A percentile compares a stretch with the other conserved stretches of the same genome.
These are phyloP conservation scores for Tillandsia fasciculata DNA, from an alignment of 176 grass and related monocot species.

Conservation along the genomic window DNA sequence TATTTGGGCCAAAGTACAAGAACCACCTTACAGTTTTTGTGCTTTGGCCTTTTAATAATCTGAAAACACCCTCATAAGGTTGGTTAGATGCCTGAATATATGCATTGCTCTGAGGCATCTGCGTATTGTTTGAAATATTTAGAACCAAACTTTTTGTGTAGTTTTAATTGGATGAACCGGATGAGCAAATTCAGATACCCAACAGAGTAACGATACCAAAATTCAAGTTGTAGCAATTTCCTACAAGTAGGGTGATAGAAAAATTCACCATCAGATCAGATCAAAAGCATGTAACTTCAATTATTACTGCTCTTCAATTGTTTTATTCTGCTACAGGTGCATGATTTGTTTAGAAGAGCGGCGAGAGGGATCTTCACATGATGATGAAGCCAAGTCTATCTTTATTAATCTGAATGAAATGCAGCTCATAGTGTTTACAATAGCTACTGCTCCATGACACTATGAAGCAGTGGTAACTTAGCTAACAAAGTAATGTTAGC, in stretches of 20 bases:
- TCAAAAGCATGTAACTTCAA: background rate
- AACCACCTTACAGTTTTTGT: no score
- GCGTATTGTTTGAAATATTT: no score
- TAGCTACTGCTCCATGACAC: no score
- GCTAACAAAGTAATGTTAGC: background rate
- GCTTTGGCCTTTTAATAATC: no score
- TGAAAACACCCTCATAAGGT: background rate
- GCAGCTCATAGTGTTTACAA: no score
- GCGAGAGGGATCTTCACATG: constrained; percentile 55
- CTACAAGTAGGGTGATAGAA: background rate
- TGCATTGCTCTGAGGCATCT: no score
- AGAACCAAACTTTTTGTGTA: no score
- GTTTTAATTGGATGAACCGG: no score
- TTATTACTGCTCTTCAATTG: background rate
- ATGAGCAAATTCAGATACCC: no score
- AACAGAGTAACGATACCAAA: no score
- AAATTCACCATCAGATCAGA: background rate
- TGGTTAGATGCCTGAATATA: background rate
- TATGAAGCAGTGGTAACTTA: no score
- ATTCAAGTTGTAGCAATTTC: no score
- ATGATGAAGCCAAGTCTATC: background rate
- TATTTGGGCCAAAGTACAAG: background rate
- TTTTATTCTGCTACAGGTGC: constrained; percentile 30
- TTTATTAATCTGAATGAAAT: background rate
- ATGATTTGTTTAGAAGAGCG: constrained; percentile 44